Percentiles rank a stretch among this genome's conserved stretches.
Evolutionary conservation across 331 rosid genomes (phyloP).

Genomic region (Malus hybrid): DNA sequence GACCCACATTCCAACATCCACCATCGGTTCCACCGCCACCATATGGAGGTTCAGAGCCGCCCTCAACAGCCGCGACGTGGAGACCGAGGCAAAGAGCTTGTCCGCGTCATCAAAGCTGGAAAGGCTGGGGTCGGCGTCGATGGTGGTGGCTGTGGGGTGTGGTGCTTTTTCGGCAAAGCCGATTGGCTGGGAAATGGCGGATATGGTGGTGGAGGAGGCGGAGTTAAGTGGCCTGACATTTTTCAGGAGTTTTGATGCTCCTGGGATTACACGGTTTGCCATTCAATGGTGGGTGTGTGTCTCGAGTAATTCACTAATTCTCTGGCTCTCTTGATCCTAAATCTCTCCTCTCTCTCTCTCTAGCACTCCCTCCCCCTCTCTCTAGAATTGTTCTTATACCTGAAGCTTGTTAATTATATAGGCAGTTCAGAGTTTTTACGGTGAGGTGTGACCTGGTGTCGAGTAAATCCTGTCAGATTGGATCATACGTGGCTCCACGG

Average conservation of each 20-base stretch:
- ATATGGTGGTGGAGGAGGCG: conserved; percentile 23
- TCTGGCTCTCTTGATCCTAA: background rate
- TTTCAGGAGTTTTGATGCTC: conserved; percentile 36
- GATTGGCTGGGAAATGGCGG: conserved; percentile 17
- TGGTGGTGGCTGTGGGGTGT: background rate
- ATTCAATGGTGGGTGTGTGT: conserved; percentile 19
- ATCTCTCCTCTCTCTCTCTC: background rate
- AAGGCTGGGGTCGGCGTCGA: background rate
- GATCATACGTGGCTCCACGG: conserved; percentile 18
- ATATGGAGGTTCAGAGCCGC: conserved; percentile 63
- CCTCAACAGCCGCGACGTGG: conserved; percentile 42
- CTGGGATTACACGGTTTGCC: conserved; percentile 58
- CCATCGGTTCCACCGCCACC: conserved; percentile 63
- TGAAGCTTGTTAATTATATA: background rate
- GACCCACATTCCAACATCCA: conserved; percentile 70
- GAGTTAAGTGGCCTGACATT: conserved; percentile 44
- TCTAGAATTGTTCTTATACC: background rate
- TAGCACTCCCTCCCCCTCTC: background rate
- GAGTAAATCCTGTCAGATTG: background rate
- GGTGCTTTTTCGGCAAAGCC: background rate
- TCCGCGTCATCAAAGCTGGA: conserved; percentile 32
- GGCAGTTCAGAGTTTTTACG: background rate
- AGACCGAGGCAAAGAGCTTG: conserved; percentile 40
- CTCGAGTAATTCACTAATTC: no score
- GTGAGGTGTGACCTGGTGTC: background rate